A percentile compares a stretch with the other conserved stretches of the same genome.
Evolutionary conservation across 192 early-diverging fungal genomes (phyloP).

Genomic region (Backusella circina): DNA sequence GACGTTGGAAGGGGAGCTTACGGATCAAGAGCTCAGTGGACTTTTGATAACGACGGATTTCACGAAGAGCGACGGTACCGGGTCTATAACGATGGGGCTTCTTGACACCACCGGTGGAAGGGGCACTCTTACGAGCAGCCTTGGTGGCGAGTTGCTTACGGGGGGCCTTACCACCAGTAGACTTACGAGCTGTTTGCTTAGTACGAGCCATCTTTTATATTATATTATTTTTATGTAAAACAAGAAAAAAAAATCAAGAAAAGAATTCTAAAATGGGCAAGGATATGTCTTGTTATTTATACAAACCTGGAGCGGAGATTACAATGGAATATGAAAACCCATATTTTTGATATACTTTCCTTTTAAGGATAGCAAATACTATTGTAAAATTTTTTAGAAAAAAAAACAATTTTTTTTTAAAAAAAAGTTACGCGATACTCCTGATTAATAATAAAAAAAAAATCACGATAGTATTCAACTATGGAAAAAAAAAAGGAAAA

Average conservation of each 20-base stretch:
- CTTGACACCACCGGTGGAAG: constrained; percentile 93
- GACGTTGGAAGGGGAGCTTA: constrained; percentile 91
- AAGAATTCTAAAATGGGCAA: constrained; percentile 5
- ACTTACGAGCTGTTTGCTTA: constrained; percentile 97
- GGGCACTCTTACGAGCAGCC: constrained; percentile 91
- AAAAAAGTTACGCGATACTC: neutral
- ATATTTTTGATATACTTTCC: neutral
- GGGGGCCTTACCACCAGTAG: constrained; percentile 98
- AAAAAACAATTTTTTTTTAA: neutral
- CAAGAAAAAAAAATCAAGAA: constrained; percentile 2
- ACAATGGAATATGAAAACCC: neutral
- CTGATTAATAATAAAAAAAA: neutral
- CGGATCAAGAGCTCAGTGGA: constrained; percentile 90
- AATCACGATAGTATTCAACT: neutral
- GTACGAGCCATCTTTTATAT: constrained; percentile 50
- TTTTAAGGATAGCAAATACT: neutral
- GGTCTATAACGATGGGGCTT: constrained; percentile 61
- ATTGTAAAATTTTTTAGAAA: neutral
- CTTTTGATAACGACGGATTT: constrained; percentile 82
- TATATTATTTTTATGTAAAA: neutral
- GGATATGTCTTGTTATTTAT: neutral
- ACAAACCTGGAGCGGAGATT: neutral
- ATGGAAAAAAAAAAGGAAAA: neutral
- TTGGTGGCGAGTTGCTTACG: constrained; percentile 96
- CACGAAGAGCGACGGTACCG: constrained; percentile 77